Percentiles rank a stretch among this genome's conserved stretches.
Evolutionary conservation across 768 basidiomycete genomes (phyloP).

Genomic region (Pleurotus platypus): DNA sequence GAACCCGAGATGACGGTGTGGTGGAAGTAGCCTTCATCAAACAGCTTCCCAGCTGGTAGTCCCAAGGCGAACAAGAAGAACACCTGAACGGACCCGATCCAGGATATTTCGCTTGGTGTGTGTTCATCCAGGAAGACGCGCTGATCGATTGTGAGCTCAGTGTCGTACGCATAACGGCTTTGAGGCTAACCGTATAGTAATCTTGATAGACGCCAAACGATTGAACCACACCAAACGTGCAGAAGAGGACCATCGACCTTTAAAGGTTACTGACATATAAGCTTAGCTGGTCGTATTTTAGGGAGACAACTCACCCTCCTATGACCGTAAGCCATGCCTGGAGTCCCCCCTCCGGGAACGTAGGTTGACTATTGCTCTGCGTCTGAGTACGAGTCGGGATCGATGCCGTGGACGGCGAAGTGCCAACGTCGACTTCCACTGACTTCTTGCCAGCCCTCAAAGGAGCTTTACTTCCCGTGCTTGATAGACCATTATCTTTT

Average conservation of each 20-base stretch:
- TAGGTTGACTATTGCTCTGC: slow-evolving; percentile 5
- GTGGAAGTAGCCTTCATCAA: slow-evolving; percentile 49
- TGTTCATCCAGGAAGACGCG: slow-evolving; percentile 32
- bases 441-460: slow-evolving; percentile 9
- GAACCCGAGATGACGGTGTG: slow-evolving; percentile 35
- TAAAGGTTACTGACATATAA: neutral
- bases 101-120: slow-evolving; percentile 39
- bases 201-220: slow-evolving; percentile 52
- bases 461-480: slow-evolving; percentile 15
- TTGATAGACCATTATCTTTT: slow-evolving; percentile 15
- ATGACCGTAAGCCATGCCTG: slow-evolving; percentile 42
- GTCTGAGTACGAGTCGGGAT: neutral
- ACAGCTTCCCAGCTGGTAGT: slow-evolving; percentile 38
- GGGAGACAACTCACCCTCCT: slow-evolving; percentile 35
- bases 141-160: slow-evolving; percentile 15
- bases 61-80: slow-evolving; percentile 46
- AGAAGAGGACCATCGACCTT: slow-evolving; percentile 41
- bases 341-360: slow-evolving; percentile 42
- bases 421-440: neutral
- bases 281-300: neutral
- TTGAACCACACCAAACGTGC: slow-evolving; percentile 46
- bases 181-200: slow-evolving; percentile 39
- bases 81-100: slow-evolving; percentile 50
- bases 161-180: neutral
- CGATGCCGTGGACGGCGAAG: neutral